Base-by-base conservation (phyloP, 179 eudicot genomes). In the Sideroxylon spinosum region DNA sequence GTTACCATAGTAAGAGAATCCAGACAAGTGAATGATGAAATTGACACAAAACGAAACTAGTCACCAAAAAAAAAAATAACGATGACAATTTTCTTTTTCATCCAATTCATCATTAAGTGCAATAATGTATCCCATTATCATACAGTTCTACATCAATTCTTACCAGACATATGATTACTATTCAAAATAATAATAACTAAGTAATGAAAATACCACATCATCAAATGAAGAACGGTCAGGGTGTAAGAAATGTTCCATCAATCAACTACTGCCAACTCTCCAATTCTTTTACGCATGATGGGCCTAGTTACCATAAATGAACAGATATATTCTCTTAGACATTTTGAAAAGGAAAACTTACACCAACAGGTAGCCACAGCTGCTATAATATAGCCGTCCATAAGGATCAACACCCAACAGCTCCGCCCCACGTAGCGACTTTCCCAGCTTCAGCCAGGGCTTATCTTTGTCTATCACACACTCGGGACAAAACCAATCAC, bases 401-500 rank as follows among this genome's bases (percentile, higher is more conserved):
- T 85, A 81, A 59, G 90, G 91, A 92, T 96, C 99, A 77, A 73
- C 78, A 76, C 97, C 99, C 82, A 96, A 87, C 37, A 92, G 83
- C 81, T 90, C 97, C 11, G 95, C 98, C 82, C 99, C 99, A 72
- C 93, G 91, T 76, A 86, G 71, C 26, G 88, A 87, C 78, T 84
- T 94, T 53, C 84, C 90, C 78, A 87, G 83, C 77, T 85, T 90
- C 79, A 84, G 63, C 82, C 86, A 84, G 68, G 86, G 87, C 55
- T 75, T 87, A 74, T 71, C 79, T 81, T 84, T 84, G 73, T 87
- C 90, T 79, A 87, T 82, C 70, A 76, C 77, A 81, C 99, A 96
- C 84, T 96, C 99, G 14, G 98, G 99, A 82, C 99, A 96, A 77
- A 85, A 91, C 99, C 99, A 96, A 37, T 94, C 92, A 77, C 99